Conservation (phyloP, 352 stramenopile species). For the Halophytophthora polymorphica region DNA sequence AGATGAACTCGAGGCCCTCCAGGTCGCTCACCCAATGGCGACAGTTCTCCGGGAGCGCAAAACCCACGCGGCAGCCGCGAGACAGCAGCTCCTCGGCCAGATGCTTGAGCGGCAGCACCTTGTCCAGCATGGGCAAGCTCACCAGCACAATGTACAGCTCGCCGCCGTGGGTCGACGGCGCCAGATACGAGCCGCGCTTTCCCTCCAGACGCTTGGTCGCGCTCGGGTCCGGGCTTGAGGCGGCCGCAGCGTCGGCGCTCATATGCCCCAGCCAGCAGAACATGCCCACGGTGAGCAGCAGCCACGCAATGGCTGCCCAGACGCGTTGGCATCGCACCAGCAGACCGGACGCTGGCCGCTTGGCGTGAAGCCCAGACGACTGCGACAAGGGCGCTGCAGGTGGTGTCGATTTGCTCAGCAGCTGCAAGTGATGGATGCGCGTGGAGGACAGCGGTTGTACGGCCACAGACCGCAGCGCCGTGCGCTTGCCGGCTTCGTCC, state of each 20-base stretch:
- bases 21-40: conserved; percentile 77
- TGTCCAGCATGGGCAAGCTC: conserved; percentile 81
- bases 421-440: conserved; percentile 39
- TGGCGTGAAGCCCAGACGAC: neutral
- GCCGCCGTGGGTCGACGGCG: conserved; percentile 1
- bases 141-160: conserved; percentile 82
- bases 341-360: conserved; percentile 1
- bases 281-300: conserved; percentile 26
- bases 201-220: conserved; percentile 8
- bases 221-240: neutral
- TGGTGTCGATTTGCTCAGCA: conserved; percentile 5
- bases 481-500: conserved; percentile 6
- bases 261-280: conserved; percentile 17
- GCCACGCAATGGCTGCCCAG: conserved; percentile 35
- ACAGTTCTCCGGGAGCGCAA: conserved; percentile 78
- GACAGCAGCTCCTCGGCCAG: conserved; percentile 69
- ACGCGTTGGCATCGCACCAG: conserved; percentile 16
- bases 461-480: conserved; percentile 43
- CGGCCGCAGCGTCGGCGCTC: conserved; percentile 10
- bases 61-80: conserved; percentile 72
- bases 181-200: neutral
- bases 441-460: conserved; percentile 41
- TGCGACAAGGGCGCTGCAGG: neutral
- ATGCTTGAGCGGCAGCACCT: conserved; percentile 78
- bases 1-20: conserved; percentile 77